These are phyloP conservation scores for Rostrohypoxylon terebratum DNA, from an alignment of 495 filamentous ascomycete genomes.

Conservation along the genomic window DNA sequence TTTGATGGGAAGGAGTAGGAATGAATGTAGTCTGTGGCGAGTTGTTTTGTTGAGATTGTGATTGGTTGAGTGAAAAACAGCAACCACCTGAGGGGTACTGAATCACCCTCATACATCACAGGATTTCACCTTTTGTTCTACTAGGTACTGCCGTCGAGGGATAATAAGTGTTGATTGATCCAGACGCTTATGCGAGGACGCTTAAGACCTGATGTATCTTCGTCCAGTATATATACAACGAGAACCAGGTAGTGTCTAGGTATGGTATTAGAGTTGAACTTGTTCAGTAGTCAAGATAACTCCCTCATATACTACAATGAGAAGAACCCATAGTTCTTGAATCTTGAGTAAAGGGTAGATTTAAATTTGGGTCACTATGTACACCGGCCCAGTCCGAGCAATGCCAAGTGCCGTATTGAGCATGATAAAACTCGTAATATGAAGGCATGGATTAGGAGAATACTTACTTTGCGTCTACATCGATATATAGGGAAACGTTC, in stretches of 20 bases:
- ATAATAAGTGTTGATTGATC: background rate
- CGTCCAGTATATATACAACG: background rate
- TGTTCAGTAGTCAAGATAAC: background rate
- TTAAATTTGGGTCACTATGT: no score
- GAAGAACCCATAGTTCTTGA: constrained; percentile 1
- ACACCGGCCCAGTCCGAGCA: background rate
- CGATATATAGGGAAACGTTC: constrained; percentile 13
- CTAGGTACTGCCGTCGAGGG: background rate
- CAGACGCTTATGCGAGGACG: background rate
- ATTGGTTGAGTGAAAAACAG: constrained; percentile 17
- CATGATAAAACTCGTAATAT: constrained; percentile 27
- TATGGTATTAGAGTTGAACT: background rate
- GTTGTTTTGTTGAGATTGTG: constrained; percentile 12
- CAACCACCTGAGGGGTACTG: constrained; percentile 16
- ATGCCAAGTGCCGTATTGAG: constrained; percentile 12
- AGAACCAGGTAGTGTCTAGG: background rate
- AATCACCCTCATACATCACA: constrained; percentile 30
- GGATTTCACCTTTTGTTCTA: constrained; percentile 3
- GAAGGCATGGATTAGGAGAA: constrained; percentile 5
- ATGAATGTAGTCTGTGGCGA: constrained; percentile 4
- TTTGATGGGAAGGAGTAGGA: constrained; percentile 22
- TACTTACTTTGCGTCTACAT: constrained; percentile 21
- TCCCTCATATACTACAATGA: background rate
- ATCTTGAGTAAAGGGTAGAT: no score
- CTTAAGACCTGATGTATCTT: background rate